A percentile compares a stretch with the other conserved stretches of the same genome.
These are phyloP conservation scores for Holtermannia corniformis DNA, from an alignment of 768 basidiomycete genomes.

Conservation along the genomic window DNA sequence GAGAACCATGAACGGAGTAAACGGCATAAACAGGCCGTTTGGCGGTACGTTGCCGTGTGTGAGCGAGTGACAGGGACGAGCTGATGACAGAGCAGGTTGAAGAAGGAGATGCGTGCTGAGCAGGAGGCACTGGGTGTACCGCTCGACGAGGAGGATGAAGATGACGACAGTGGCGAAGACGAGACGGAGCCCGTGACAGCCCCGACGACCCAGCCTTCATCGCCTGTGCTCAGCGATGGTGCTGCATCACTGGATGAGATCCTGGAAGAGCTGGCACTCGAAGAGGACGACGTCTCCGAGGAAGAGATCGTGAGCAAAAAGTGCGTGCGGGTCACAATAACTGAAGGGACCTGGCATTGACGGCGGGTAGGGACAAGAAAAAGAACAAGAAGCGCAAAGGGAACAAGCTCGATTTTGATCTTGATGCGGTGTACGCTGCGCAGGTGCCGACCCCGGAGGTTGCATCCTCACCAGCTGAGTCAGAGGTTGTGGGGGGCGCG, in stretches of 20 bases:
- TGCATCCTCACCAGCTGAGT: background rate
- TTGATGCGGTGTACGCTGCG: background rate
- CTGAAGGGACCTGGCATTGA: background rate
- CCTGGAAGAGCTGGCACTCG: conserved; percentile 4
- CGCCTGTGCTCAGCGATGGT: background rate
- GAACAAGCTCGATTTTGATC: background rate
- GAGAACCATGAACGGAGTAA: conserved; percentile 90
- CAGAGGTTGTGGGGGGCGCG: background rate
- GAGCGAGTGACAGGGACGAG: conserved; percentile 6
- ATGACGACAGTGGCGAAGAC: conserved; percentile 21
- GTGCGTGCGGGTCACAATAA: background rate
- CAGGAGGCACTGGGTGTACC: background rate
- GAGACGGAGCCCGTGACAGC: conserved; percentile 3
- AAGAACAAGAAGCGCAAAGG: background rate
- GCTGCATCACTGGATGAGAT: conserved; percentile 1
- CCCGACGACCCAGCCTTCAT: background rate
- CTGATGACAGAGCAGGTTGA: conserved; percentile 15
- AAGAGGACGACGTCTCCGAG: conserved; percentile 10
- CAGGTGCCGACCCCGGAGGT: background rate
- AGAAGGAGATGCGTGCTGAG: conserved; percentile 2
- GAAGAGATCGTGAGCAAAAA: conserved; percentile 3
- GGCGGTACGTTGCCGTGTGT: conserved; percentile 43
- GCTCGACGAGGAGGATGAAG: conserved; percentile 18
- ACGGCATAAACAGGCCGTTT: conserved; percentile 84
- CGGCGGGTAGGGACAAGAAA: background rate